Base-by-base conservation (phyloP, 202 grass and related monocot species). In the Cymbopogon flexuosus region DNA sequence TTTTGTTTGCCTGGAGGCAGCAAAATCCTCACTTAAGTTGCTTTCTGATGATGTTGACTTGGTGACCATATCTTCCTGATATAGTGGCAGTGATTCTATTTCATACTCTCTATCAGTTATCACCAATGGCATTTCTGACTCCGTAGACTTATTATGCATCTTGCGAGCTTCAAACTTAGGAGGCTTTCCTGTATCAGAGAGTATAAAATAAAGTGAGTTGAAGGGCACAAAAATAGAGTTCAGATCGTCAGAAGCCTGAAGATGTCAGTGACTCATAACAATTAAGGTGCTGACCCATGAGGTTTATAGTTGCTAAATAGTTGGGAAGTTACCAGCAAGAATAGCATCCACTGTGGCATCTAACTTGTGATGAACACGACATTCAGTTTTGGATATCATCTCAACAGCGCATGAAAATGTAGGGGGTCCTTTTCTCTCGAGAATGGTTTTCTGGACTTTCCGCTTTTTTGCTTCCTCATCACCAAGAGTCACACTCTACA, bases 361-460 rank as follows among this genome's bases (percentile, higher is more conserved):
- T 89, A 98, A 88, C 77, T 88, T 93, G 81, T 90, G 92, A 76
- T 98, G 95, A 58, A 98, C 88, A 86, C 84, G 76, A 81, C 84
- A 98, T 75, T 98, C 90, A 40, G 88, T 93, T 77, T 94, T 98
- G 0, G 95, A 98, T 73, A 92, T 89, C 82, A 98, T 93, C 92
- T 98, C 95, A 64, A 98, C 86, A 80, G 95, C 95, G 77, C 95
- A 98, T 62, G 84, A 93, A 91, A 98, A 98, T 88, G 95, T 92
- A 23, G 92, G 84, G 51, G 95, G 95, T 9, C 92, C 95, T 81
- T 98, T 94, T 85, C 95, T 93, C 77, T 98, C 95, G 7, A 98
- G 92, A 76, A 98, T 91, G 30, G 92, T 98, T 83, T 98, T 98
- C 71, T 94, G 95, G 22, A 98, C 92, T 88, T 94, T 98, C 68